Conservation (phyloP, 192 early-diverging fungal genomes). For the Coemansia sp. region DNA sequence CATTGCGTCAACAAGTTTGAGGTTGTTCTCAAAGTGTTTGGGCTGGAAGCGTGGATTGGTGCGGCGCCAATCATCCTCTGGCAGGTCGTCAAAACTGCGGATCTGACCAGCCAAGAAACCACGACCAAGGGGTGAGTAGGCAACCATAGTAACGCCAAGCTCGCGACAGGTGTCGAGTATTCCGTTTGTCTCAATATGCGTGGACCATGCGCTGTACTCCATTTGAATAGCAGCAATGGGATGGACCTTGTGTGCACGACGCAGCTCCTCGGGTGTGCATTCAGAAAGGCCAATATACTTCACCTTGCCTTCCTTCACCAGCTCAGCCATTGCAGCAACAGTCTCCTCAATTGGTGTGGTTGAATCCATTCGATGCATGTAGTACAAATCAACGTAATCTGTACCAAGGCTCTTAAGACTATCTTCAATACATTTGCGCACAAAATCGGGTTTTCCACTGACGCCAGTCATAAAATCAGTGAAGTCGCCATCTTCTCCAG, state of each 20-base stretch:
- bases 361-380: conserved; percentile 63
- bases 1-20: conserved; percentile 58
- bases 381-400: conserved; percentile 63
- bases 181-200: conserved; percentile 65
- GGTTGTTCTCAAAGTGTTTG: conserved; percentile 62
- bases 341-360: conserved; percentile 60
- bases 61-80: conserved; percentile 56
- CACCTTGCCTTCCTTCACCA: conserved; percentile 70
- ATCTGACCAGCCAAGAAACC: conserved; percentile 72
- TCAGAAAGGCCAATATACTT: conserved; percentile 63
- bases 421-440: conserved; percentile 37
- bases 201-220: conserved; percentile 59
- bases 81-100: conserved; percentile 57
- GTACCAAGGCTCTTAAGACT: no score
- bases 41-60: conserved; percentile 59
- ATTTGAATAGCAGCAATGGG: conserved; percentile 61
- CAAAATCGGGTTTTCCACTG: conserved; percentile 53
- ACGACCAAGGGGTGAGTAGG: conserved; percentile 70
- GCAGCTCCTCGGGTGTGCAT: conserved; percentile 8
- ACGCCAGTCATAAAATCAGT: conserved; percentile 16
- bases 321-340: conserved; percentile 61
- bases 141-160: conserved; percentile 69
- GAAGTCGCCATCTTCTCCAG: conserved; percentile 31
- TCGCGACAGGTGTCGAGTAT: conserved; percentile 70
- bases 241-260: conserved; percentile 1